Percentiles rank a stretch among this genome's conserved stretches.
phyloP scores from a whole-genome alignment of 495 filamentous ascomycete species.

The Hyaloscypha variabilis region DNA sequence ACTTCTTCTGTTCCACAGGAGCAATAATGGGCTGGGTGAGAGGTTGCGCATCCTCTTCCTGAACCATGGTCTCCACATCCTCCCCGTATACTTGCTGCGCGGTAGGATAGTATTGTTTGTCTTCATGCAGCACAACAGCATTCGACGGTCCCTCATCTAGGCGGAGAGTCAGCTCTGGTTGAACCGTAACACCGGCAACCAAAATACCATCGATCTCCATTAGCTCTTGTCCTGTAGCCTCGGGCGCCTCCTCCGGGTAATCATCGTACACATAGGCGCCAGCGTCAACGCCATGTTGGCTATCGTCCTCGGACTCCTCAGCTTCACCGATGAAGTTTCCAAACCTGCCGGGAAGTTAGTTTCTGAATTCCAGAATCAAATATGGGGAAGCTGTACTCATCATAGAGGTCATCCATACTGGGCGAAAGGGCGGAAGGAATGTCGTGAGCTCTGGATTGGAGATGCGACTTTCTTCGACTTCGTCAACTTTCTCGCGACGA shows the following conservation, averaged over 20 bases:
- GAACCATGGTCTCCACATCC: slow-evolving; percentile 92
- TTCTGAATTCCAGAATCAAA: slow-evolving; percentile 7
- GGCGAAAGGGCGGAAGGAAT: slow-evolving; percentile 3
- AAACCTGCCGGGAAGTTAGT: slow-evolving; percentile 63
- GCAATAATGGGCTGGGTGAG: slow-evolving; percentile 91
- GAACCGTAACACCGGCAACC: background rate
- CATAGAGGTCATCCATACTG: slow-evolving; percentile 82
- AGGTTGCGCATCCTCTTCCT: slow-evolving; percentile 96
- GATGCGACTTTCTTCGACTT: slow-evolving; percentile 22
- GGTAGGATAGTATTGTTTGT: slow-evolving; percentile 98
- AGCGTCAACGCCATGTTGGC: slow-evolving; percentile 68
- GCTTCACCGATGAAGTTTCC: slow-evolving; percentile 95
- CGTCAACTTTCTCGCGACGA: slow-evolving; percentile 6
- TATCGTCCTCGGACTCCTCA: slow-evolving; percentile 80
- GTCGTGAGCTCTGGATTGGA: background rate
- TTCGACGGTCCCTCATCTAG: slow-evolving; percentile 88
- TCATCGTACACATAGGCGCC: slow-evolving; percentile 82
- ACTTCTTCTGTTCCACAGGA: slow-evolving; percentile 92
- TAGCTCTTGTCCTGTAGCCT: slow-evolving; percentile 72
- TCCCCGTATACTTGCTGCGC: slow-evolving; percentile 92
- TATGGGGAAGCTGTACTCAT: slow-evolving; percentile 59
- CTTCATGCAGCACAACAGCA: slow-evolving; percentile 94
- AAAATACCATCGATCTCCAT: slow-evolving; percentile 89
- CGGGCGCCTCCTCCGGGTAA: slow-evolving; percentile 63
- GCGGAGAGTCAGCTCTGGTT: slow-evolving; percentile 22